phyloP scores from a whole-genome alignment of 1,284 basidiomycete genomes.

The Microbotryum lychnidis-dioicae region DNA sequence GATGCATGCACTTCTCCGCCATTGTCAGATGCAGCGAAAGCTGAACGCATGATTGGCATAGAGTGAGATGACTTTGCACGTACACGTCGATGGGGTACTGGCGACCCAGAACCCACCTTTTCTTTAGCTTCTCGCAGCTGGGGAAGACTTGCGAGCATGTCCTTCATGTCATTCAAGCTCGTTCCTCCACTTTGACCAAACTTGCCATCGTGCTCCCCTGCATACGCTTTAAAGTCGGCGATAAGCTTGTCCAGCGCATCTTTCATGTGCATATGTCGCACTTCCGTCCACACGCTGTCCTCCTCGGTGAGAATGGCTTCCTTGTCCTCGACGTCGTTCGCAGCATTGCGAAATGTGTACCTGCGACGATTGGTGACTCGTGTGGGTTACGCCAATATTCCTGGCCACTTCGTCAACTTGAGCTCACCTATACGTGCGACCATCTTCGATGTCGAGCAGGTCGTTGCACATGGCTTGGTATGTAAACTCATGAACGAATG shows the following conservation, averaged over 20 bases:
- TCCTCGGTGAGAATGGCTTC: conserved; percentile 71
- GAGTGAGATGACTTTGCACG: background rate
- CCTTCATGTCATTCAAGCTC: conserved; percentile 94
- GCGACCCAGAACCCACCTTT: conserved; percentile 52
- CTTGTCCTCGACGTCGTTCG: conserved; percentile 76
- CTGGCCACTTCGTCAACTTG: background rate
- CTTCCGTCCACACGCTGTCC: conserved; percentile 82
- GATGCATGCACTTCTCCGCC: conserved; percentile 93
- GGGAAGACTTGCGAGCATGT: conserved; percentile 91
- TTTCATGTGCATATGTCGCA: conserved; percentile 96
- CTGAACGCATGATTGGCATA: conserved; percentile 42
- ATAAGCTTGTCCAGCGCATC: conserved; percentile 96
- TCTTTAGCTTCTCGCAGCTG: conserved; percentile 94
- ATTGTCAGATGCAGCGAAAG: conserved; percentile 94
- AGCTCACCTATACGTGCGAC: conserved; percentile 71
- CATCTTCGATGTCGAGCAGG: conserved; percentile 77
- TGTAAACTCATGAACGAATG: conserved; percentile 93
- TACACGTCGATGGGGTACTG: background rate
- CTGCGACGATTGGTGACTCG: background rate
- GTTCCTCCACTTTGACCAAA: conserved; percentile 68
- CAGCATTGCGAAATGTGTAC: conserved; percentile 34
- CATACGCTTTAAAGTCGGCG: conserved; percentile 86
- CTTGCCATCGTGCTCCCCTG: conserved; percentile 68
- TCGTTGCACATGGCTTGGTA: conserved; percentile 99
- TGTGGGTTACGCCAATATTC: background rate